phyloP scores from a whole-genome alignment of 192 early-diverging fungal genomes.

The Umbelopsis sp. region DNA sequence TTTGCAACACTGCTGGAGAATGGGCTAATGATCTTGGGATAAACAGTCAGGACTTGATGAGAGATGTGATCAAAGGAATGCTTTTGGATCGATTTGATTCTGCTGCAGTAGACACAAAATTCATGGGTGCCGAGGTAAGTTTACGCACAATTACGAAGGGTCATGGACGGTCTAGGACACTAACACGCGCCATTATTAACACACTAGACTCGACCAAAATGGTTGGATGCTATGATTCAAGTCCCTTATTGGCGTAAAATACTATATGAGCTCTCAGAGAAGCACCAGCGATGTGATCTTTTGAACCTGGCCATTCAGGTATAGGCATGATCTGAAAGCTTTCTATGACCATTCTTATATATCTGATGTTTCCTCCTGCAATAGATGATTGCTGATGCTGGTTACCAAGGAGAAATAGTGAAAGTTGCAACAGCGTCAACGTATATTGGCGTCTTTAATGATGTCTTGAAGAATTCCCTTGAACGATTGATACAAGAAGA shows the following conservation, averaged over 20 bases:
- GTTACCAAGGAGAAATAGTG: constrained; percentile 66
- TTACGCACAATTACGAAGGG: background rate
- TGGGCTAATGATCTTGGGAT: constrained; percentile 43
- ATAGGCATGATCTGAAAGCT: background rate
- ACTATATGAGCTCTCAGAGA: constrained; percentile 68
- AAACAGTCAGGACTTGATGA: constrained; percentile 44
- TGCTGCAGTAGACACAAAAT: background rate
- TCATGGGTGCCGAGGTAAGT: background rate
- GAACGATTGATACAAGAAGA: constrained; percentile 57
- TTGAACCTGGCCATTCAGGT: constrained; percentile 65
- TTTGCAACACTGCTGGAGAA: constrained; percentile 50
- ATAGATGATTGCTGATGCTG: constrained; percentile 63
- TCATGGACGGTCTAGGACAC: background rate
- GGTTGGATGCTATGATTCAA: constrained; percentile 58
- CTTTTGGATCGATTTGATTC: constrained; percentile 67
- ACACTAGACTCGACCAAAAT: constrained; percentile 48
- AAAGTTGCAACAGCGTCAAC: constrained; percentile 66
- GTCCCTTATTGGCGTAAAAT: constrained; percentile 64
- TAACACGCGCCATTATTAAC: background rate
- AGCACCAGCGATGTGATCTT: constrained; percentile 61
- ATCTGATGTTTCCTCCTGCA: background rate
- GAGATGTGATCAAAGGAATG: constrained; percentile 53
- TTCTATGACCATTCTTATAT: background rate
- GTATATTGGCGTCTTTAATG: constrained; percentile 66
- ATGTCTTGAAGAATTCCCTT: constrained; percentile 63